These are phyloP conservation scores for Talaromyces verruculosus DNA, from an alignment of 2,329 filamentous ascomycete species.

Conservation along the genomic window DNA sequence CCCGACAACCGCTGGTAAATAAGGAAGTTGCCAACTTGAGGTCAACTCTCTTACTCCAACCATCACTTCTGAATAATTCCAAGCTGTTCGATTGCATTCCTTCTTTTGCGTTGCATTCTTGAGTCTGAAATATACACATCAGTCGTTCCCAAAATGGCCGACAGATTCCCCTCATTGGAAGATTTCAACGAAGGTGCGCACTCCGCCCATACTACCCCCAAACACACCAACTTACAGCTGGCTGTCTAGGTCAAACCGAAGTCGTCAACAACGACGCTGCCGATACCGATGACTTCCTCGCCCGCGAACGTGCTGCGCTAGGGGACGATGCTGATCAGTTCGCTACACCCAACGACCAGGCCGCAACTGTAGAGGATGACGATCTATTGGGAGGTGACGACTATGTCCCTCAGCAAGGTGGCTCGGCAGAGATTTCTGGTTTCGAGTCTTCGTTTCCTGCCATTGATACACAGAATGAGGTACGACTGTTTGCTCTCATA, in stretches of 20 bases:
- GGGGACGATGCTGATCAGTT: constrained; percentile 95
- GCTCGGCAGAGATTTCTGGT: constrained; percentile 52
- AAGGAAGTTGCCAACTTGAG: constrained; percentile 18
- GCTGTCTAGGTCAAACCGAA: constrained; percentile 36
- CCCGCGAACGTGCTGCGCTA: constrained; percentile 83
- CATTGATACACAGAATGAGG: constrained; percentile 71
- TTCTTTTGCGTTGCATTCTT: background rate
- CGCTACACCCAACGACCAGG: constrained; percentile 67
- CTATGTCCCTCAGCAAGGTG: constrained; percentile 25
- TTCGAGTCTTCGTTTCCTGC: constrained; percentile 93
- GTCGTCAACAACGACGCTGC: constrained; percentile 34
- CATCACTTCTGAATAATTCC: background rate
- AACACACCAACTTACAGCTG: constrained; percentile 29
- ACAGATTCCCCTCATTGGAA: constrained; percentile 76
- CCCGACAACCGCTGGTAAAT: background rate
- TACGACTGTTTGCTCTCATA: constrained; percentile 38
- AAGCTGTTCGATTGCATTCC: background rate
- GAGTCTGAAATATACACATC: background rate
- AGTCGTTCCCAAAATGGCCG: constrained; percentile 60
- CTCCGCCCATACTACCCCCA: constrained; percentile 21
- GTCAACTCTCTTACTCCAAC: background rate
- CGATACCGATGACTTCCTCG: constrained; percentile 82
- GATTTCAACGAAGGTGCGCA: constrained; percentile 64
- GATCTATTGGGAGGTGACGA: constrained; percentile 66
- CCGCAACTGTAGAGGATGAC: constrained; percentile 62